These are phyloP conservation scores for Diphasiastrum complanatum DNA, from an alignment of 83 land plant species.

Conservation along the genomic window DNA sequence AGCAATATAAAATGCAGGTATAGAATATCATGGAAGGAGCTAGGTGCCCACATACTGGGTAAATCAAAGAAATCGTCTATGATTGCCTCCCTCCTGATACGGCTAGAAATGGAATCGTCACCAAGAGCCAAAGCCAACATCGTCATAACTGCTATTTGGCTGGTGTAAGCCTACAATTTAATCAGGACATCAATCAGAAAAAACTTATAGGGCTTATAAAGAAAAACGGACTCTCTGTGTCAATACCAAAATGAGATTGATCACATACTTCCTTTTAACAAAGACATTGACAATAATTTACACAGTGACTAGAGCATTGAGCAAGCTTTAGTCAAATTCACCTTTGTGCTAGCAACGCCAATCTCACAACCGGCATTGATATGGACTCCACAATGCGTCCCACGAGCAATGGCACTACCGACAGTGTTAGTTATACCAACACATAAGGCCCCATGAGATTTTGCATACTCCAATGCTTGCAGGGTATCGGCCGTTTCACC, in stretches of 20 bases:
- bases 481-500: slow-evolving; percentile 99
- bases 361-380: slow-evolving; percentile 98
- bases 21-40: too few species aligned
- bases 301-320: too few species aligned
- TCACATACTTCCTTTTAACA: too few species aligned
- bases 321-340: too few species aligned
- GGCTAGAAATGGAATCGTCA: slow-evolving; percentile 72
- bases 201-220: too few species aligned
- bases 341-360: slow-evolving; percentile 99
- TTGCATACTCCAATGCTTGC: slow-evolving; percentile 78
- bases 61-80: slow-evolving; percentile 63
- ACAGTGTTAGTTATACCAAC: slow-evolving; percentile 98
- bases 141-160: slow-evolving; percentile 93
- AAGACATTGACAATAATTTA: too few species aligned
- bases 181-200: not conserved
- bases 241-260: too few species aligned
- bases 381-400: slow-evolving; percentile 94
- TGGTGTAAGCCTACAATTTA: slow-evolving; percentile 77
- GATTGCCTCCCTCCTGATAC: slow-evolving; percentile 62
- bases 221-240: too few species aligned
- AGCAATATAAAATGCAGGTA: too few species aligned
- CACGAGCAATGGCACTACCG: slow-evolving; percentile 91
- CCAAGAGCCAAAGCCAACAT: slow-evolving; percentile 94
- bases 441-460: slow-evolving; percentile 86
- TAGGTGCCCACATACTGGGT: slow-evolving; percentile 93